A percentile compares a stretch with the other conserved stretches of the same genome.
Evolutionary conservation across 768 basidiomycete genomes (phyloP).

Genomic region (Favolaschia claudopus): DNA sequence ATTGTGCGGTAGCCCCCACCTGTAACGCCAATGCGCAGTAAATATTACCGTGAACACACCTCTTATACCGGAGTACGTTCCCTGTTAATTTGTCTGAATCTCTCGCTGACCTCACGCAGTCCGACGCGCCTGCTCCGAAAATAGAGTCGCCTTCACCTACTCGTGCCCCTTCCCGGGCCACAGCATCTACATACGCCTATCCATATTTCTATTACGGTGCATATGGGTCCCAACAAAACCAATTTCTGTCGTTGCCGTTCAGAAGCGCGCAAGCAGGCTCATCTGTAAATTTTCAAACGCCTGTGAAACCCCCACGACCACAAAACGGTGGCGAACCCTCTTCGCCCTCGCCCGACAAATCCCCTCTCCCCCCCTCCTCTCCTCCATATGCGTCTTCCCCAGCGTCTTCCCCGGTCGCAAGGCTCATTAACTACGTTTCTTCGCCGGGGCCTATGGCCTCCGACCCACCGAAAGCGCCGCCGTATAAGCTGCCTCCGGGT

Average conservation of each 20-base stretch:
- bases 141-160: slow-evolving; percentile 35
- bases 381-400: slow-evolving; percentile 61
- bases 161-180: slow-evolving; percentile 9
- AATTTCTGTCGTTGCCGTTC: slow-evolving; percentile 36
- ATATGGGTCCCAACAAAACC: slow-evolving; percentile 30
- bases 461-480: slow-evolving; percentile 53
- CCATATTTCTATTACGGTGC: slow-evolving; percentile 45
- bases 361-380: slow-evolving; percentile 68
- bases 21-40: slow-evolving; percentile 66
- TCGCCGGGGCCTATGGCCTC: slow-evolving; percentile 83
- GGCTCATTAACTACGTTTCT: slow-evolving; percentile 78
- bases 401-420: slow-evolving; percentile 66
- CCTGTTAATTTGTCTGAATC: not conserved
- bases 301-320: slow-evolving; percentile 39
- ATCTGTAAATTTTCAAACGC: slow-evolving; percentile 56
- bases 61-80: slow-evolving; percentile 42
- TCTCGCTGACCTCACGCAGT: slow-evolving; percentile 5
- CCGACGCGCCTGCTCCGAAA: slow-evolving; percentile 11
- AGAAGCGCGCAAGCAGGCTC: slow-evolving; percentile 40
- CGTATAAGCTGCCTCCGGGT: slow-evolving; percentile 83
- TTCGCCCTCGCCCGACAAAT: slow-evolving; percentile 43
- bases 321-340: slow-evolving; percentile 47
- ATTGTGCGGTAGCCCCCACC: slow-evolving; percentile 40
- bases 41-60: slow-evolving; percentile 65
- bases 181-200: slow-evolving; percentile 38